phyloP scores from a whole-genome alignment of 192 early-diverging fungal genomes.

The Anaeromyces robustus region DNA sequence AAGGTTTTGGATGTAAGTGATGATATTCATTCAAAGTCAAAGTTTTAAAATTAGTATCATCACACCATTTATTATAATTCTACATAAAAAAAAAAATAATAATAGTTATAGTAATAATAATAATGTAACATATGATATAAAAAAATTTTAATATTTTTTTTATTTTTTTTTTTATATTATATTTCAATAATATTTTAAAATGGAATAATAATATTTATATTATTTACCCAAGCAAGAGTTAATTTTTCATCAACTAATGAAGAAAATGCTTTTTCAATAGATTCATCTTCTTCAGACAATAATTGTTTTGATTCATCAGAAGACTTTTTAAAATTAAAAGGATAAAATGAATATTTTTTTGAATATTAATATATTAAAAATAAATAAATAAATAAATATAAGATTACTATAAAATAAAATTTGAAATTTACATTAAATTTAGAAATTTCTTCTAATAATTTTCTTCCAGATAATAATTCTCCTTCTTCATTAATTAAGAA shows the following conservation, averaged over 20 bases:
- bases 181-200: background rate
- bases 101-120: too few relatives aligned
- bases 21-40: background rate
- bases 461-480: background rate
- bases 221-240: background rate
- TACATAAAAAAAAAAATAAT: background rate
- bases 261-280: background rate
- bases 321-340: background rate
- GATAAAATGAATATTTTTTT: too few relatives aligned
- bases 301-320: background rate
- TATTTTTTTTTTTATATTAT: too few relatives aligned
- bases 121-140: too few relatives aligned
- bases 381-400: too few relatives aligned
- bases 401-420: too few relatives aligned
- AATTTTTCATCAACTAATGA: background rate
- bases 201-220: background rate
- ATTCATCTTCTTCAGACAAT: background rate
- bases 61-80: background rate
- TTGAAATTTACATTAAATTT: background rate
- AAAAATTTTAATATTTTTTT: too few relatives aligned
- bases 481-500: background rate
- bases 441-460: background rate
- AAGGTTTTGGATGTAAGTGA: background rate
- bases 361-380: too few relatives aligned
- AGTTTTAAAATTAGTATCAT: background rate